These are phyloP conservation scores for Gastrolobium villosum DNA, from an alignment of 306 rosid species.

Conservation along the genomic window DNA sequence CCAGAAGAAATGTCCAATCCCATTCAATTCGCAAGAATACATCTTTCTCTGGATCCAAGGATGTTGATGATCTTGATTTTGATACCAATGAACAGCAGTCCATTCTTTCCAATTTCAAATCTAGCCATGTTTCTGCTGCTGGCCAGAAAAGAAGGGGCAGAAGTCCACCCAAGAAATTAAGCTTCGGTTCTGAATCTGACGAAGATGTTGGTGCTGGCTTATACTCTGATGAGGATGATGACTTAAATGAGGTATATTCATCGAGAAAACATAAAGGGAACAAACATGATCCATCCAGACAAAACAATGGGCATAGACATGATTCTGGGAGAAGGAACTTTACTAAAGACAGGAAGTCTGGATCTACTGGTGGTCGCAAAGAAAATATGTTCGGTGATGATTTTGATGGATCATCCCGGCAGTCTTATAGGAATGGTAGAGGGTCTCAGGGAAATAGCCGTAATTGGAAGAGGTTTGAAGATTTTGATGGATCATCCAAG, in stretches of 20 bases:
- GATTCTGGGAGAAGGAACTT: constrained; percentile 59
- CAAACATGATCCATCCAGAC: constrained; percentile 48
- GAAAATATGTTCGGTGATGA: constrained; percentile 59
- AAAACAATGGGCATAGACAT: constrained; percentile 46
- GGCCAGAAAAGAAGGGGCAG: constrained; percentile 60
- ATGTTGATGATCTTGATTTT: constrained; percentile 60
- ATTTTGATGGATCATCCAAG: constrained; percentile 54
- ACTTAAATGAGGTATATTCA: constrained; percentile 51
- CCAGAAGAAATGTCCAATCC: constrained; percentile 52
- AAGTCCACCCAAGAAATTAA: constrained; percentile 64
- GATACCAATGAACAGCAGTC: constrained; percentile 62
- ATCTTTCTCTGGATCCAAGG: constrained; percentile 69
- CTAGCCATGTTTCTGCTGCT: constrained; percentile 66
- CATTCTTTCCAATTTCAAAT: constrained; percentile 67
- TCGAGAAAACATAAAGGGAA: constrained; percentile 58
- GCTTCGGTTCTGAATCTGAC: constrained; percentile 93
- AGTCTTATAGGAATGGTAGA: constrained; percentile 51
- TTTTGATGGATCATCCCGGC: constrained; percentile 54
- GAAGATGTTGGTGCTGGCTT: constrained; percentile 72
- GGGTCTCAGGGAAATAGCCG: constrained; percentile 55
- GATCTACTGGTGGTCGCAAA: constrained; percentile 58
- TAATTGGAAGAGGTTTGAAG: constrained; percentile 50
- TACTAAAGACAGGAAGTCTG: constrained; percentile 44
- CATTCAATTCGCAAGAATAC: constrained; percentile 47
- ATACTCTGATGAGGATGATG: constrained; percentile 79